phyloP scores from a whole-genome alignment of 805 yeast genomes.

The Lachancea nothofagi region DNA sequence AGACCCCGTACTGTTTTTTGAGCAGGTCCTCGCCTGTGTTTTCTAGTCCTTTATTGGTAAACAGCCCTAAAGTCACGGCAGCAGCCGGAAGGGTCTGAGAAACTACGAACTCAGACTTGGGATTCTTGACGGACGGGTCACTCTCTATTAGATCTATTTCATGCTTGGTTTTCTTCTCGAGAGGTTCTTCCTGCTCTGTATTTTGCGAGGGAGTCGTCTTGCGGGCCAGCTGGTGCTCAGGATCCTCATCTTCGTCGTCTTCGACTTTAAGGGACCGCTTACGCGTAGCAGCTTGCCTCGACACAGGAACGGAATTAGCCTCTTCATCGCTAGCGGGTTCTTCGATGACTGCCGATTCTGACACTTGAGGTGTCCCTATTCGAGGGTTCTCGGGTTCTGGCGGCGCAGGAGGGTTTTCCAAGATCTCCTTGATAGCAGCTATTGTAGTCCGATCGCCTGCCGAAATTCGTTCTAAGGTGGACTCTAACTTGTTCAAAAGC shows the following conservation, averaged over 20 bases:
- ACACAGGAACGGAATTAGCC: conserved; percentile 14
- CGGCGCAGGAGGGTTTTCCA: conserved; percentile 4
- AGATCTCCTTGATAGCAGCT: conserved; percentile 14
- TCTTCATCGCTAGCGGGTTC: conserved; percentile 20
- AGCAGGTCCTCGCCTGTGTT: conserved; percentile 69
- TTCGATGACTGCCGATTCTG: conserved; percentile 5
- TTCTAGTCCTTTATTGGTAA: conserved; percentile 57
- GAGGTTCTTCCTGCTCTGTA: conserved; percentile 4
- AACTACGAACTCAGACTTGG: conserved; percentile 68
- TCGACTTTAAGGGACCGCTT: conserved; percentile 14
- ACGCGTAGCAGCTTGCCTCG: conserved; percentile 11
- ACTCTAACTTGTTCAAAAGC: conserved; percentile 29
- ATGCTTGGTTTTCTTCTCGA: conserved; percentile 19
- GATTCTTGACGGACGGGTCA: conserved; percentile 60
- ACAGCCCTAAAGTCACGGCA: conserved; percentile 60
- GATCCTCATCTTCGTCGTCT: conserved; percentile 14
- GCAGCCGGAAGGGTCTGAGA: conserved; percentile 63
- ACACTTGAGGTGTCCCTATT: neutral
- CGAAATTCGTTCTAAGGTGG: conserved; percentile 20
- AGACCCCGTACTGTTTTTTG: conserved; percentile 76
- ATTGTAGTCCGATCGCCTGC: conserved; percentile 21
- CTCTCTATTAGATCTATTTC: conserved; percentile 37
- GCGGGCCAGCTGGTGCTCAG: conserved; percentile 13
- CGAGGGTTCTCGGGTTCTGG: conserved; percentile 1
- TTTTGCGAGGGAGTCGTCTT: conserved; percentile 16